Evolutionary conservation across 768 basidiomycete genomes (phyloP).

Genomic region (Tubosaeta sp.): DNA sequence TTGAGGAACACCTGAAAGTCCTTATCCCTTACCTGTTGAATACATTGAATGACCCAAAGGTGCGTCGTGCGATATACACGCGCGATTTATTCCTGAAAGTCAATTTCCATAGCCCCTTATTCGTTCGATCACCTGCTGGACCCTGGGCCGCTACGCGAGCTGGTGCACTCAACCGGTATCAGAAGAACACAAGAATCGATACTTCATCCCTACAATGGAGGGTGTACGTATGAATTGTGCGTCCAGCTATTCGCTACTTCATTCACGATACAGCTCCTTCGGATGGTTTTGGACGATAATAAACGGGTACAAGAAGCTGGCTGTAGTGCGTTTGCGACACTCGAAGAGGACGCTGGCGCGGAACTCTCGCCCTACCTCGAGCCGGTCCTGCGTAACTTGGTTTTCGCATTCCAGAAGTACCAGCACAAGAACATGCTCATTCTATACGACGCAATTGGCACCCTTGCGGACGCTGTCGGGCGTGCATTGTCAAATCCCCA

Average conservation of each 20-base stretch:
- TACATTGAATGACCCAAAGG: constrained; percentile 89
- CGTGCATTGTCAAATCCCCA: constrained; percentile 77
- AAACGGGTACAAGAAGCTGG: constrained; percentile 99
- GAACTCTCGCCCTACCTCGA: constrained; percentile 92
- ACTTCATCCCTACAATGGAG: constrained; percentile 98
- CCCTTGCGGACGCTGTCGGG: constrained; percentile 94
- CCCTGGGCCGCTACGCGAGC: constrained; percentile 95
- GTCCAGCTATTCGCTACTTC: background rate
- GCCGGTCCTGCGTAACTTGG: constrained; percentile 90
- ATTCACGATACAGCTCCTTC: constrained; percentile 64
- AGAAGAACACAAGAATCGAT: constrained; percentile 83
- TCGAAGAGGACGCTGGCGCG: constrained; percentile 93
- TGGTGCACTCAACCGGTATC: constrained; percentile 89
- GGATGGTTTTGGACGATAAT: constrained; percentile 97
- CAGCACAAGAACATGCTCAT: constrained; percentile 99
- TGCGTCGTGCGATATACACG: constrained; percentile 28
- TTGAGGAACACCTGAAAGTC: constrained; percentile 92
- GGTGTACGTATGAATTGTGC: constrained; percentile 58
- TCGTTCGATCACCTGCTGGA: constrained; percentile 99
- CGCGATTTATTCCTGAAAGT: background rate
- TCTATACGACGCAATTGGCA: constrained; percentile 97
- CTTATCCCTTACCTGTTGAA: constrained; percentile 91
- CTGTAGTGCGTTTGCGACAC: constrained; percentile 96
- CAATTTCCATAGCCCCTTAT: constrained; percentile 71
- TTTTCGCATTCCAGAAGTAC: constrained; percentile 95